Percentiles rank a stretch among this genome's conserved stretches.
phyloP scores from a whole-genome alignment of 306 rosid genomes.

The Arachis hypogaea region DNA sequence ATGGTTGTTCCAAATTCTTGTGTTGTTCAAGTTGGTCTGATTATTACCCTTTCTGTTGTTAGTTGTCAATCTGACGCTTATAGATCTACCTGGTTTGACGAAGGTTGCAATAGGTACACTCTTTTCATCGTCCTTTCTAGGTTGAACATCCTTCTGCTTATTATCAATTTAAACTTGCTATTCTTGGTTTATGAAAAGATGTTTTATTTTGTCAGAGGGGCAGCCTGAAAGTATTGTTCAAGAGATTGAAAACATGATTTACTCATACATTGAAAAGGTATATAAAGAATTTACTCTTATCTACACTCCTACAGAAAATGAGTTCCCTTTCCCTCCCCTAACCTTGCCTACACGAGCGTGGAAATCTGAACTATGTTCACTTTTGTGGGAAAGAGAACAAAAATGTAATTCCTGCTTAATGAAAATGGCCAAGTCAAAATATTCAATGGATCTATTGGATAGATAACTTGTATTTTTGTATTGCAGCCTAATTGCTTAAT shows the following conservation, averaged over 20 bases:
- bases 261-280: slow-evolving; percentile 75
- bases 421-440: neutral
- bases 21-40: slow-evolving; percentile 22
- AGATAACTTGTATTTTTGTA: neutral
- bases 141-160: slow-evolving; percentile 13
- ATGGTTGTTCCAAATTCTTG: slow-evolving; percentile 23
- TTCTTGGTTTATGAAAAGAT: slow-evolving; percentile 26
- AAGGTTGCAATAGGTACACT: slow-evolving; percentile 88
- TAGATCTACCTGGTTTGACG: slow-evolving; percentile 94
- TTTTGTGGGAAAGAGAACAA: slow-evolving; percentile 4
- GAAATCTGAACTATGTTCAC: neutral
- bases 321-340: neutral
- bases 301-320: slow-evolving; percentile 13
- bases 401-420: slow-evolving; percentile 23
- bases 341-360: too few relatives aligned
- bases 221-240: slow-evolving; percentile 75
- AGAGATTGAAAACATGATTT: slow-evolving; percentile 80
- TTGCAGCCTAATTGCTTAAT: slow-evolving; percentile 87
- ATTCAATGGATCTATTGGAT: slow-evolving; percentile 3
- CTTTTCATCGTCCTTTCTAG: neutral
- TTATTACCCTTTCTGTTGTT: slow-evolving; percentile 30
- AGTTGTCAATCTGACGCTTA: slow-evolving; percentile 91
- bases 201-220: slow-evolving; percentile 58
- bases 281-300: slow-evolving; percentile 19
- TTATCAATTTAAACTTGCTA: slow-evolving; percentile 17